These are phyloP conservation scores for Paramecium octaurelia DNA, from an alignment of 73 alveolate genomes.

Conservation along the genomic window DNA sequence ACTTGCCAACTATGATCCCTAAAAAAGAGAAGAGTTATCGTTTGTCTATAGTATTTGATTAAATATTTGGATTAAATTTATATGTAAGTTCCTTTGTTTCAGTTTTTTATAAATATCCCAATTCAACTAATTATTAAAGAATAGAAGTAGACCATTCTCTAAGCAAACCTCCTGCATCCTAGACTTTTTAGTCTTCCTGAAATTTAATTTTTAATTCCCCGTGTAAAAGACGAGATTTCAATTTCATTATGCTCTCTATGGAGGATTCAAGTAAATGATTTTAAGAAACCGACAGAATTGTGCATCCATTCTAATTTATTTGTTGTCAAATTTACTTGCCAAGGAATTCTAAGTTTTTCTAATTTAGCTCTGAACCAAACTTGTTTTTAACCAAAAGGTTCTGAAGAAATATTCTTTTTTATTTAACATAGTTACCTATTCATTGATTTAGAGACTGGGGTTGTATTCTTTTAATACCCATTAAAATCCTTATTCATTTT, in stretches of 20 bases:
- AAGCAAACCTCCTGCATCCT: constrained; percentile 72
- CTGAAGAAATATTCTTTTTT: constrained; percentile 11
- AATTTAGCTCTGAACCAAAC: constrained; percentile 63
- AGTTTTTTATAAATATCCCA: constrained; percentile 24
- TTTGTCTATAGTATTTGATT: background rate
- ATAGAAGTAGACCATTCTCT: constrained; percentile 64
- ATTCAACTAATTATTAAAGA: background rate
- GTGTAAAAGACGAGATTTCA: constrained; percentile 48
- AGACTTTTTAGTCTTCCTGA: constrained; percentile 59
- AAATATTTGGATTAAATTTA: constrained; percentile 15
- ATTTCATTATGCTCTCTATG: background rate
- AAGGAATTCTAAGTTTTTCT: constrained; percentile 67
- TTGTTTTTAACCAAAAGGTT: constrained; percentile 47
- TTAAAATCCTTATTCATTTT: background rate
- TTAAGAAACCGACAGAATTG: background rate
- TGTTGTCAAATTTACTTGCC: constrained; percentile 42
- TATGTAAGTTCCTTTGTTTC: constrained; percentile 57
- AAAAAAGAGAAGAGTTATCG: constrained; percentile 69
- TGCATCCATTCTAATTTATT: constrained; percentile 10
- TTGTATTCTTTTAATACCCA: constrained; percentile 32
- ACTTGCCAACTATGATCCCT: constrained; percentile 90
- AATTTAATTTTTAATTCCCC: constrained; percentile 64
- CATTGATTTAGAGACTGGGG: background rate
- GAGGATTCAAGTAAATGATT: constrained; percentile 52
- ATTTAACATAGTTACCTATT: background rate